Conservation (phyloP, 2,329 filamentous ascomycete species). For the Mollisiaceae sp. region DNA sequence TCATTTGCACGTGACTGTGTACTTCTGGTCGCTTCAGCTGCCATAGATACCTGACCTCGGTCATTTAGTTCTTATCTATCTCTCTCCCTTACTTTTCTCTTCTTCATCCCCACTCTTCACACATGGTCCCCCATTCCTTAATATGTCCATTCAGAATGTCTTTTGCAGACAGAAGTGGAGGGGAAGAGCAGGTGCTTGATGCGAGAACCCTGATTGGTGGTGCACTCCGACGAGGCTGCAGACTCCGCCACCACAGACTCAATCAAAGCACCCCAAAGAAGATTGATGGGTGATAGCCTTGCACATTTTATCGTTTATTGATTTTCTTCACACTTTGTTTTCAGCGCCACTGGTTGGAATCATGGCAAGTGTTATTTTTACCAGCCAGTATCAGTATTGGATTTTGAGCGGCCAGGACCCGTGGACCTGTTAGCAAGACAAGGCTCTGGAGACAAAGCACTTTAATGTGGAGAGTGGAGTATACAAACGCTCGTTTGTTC, state of each 20-base stretch:
- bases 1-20: no score
- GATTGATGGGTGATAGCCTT: neutral
- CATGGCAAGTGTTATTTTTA: constrained; percentile 3
- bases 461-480: neutral
- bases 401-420: neutral
- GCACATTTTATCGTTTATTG: neutral
- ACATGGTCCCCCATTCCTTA: neutral
- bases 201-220: neutral
- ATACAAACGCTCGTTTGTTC: neutral
- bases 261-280: neutral
- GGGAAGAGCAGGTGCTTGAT: neutral
- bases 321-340: neutral
- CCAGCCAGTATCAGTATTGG: neutral
- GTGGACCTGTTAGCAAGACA: neutral
- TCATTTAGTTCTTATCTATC: no score
- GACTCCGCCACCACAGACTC: neutral
- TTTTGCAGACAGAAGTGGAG: neutral
- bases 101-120: neutral
- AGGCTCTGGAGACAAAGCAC: neutral
- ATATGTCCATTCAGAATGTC: neutral
- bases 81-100: neutral
- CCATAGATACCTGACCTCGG: no score
- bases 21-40: no score
- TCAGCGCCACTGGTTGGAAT: neutral
- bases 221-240: neutral